Percentiles rank a stretch among this genome's conserved stretches.
phyloP scores from a whole-genome alignment of 371 early-diverging fungal genomes.

The Mortierella sp. region DNA sequence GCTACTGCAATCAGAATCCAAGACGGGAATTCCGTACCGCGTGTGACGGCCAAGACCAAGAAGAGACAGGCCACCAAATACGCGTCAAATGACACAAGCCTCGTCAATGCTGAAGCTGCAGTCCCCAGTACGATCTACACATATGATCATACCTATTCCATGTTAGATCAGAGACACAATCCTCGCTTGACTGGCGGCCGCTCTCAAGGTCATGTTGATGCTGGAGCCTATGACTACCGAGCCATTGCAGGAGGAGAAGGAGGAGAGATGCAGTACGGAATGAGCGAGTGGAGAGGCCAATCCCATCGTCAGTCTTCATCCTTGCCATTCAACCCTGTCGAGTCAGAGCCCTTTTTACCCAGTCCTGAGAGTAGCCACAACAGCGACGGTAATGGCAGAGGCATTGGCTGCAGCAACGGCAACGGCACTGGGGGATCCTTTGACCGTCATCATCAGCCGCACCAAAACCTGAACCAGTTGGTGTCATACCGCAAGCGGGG shows the following conservation, averaged over 20 bases:
- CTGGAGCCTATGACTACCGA: not conserved
- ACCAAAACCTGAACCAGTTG: too few species aligned
- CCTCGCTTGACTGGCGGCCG: too few species aligned
- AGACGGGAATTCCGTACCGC: not conserved
- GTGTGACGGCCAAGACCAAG: not conserved
- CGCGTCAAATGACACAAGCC: too few species aligned
- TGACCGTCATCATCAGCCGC: not conserved
- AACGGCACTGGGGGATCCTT: not conserved
- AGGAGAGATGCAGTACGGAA: not conserved
- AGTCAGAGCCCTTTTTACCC: not conserved
- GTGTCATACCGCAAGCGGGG: not conserved
- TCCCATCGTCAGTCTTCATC: not conserved
- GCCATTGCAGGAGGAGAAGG: not conserved
- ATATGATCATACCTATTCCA: not conserved
- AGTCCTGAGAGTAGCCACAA: not conserved
- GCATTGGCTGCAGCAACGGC: not conserved
- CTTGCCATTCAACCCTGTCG: not conserved
- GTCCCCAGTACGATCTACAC: not conserved
- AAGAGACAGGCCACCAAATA: not conserved
- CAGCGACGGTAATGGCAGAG: not conserved
- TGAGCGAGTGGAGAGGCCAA: not conserved
- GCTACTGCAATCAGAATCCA: not conserved
- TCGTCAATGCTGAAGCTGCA: not conserved
- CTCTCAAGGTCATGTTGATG: not conserved
- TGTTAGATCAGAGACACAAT: too few species aligned